Conservation (phyloP, 108 stramenopile genomes). For the Seminavis robusta region DNA sequence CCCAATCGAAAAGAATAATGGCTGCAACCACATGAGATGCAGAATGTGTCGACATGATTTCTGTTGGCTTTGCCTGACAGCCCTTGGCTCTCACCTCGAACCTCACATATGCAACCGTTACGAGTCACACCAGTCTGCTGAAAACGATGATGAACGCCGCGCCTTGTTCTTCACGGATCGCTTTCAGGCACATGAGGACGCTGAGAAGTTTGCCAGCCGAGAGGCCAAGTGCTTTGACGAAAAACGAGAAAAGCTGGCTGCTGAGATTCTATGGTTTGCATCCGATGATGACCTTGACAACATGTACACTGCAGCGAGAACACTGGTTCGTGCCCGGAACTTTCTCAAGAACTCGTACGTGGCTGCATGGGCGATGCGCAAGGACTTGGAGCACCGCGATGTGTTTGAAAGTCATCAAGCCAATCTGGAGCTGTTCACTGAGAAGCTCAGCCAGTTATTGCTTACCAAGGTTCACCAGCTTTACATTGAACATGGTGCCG, state of each 20-base stretch:
- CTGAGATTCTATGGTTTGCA: conserved; percentile 15
- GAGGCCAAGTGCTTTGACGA: background rate
- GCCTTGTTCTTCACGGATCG: conserved; percentile 77
- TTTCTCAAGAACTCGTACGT: conserved; percentile 65
- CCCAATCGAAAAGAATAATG: conserved; percentile 42
- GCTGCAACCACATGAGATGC: conserved; percentile 57
- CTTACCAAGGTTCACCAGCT: too few species aligned
- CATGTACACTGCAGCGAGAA: conserved; percentile 47
- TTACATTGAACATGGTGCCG: too few species aligned
- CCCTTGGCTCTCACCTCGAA: conserved; percentile 6
- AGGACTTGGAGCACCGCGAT: background rate
- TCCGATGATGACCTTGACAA: conserved; percentile 9
- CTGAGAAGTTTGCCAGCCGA: conserved; percentile 38
- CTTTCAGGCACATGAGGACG: conserved; percentile 55
- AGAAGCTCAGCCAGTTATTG: background rate
- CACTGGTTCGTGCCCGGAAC: conserved; percentile 47
- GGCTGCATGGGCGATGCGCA: conserved; percentile 4
- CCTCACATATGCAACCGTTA: conserved; percentile 38
- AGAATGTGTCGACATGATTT: conserved; percentile 38
- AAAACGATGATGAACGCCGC: conserved; percentile 41
- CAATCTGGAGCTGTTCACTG: background rate
- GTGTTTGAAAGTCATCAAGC: conserved; percentile 2
- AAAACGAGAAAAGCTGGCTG: conserved; percentile 14
- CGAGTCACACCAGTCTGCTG: too few species aligned
- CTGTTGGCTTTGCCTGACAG: conserved; percentile 44